These are phyloP conservation scores for Rhizodiscina lignyota DNA, from an alignment of 495 filamentous ascomycete species.

Conservation along the genomic window DNA sequence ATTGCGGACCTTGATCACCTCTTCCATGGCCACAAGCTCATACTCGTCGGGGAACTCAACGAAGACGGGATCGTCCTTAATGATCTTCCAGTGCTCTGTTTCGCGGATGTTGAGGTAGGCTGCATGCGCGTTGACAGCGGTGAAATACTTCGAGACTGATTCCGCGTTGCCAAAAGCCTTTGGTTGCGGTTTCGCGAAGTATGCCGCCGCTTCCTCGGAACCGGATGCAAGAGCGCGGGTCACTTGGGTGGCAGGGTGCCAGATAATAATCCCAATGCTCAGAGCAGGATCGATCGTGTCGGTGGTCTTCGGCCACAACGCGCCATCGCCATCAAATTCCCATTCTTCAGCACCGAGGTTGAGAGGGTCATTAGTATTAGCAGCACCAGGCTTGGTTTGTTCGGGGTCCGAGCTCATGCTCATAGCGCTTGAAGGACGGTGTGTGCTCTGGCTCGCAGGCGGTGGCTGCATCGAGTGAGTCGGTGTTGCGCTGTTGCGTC, in stretches of 20 bases:
- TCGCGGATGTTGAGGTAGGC: slow-evolving; percentile 17
- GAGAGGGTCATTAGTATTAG: slow-evolving; percentile 8
- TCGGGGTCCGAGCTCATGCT: slow-evolving; percentile 3
- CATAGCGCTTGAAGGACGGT: slow-evolving; percentile 1
- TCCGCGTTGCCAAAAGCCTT: slow-evolving; percentile 14
- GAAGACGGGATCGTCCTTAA: slow-evolving; percentile 21
- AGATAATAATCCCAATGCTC: slow-evolving; percentile 21
- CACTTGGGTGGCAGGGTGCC: slow-evolving; percentile 18
- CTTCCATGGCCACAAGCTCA: slow-evolving; percentile 10
- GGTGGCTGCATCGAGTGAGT: no score
- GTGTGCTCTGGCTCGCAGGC: background rate
- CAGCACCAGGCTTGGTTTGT: no score
- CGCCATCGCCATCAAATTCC: slow-evolving; percentile 19
- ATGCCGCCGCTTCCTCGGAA: slow-evolving; percentile 19
- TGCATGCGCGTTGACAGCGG: slow-evolving; percentile 13
- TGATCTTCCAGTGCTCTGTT: slow-evolving; percentile 17
- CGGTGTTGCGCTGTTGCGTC: no score
- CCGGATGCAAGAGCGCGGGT: slow-evolving; percentile 18
- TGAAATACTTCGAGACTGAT: slow-evolving; percentile 23
- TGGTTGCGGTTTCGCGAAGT: slow-evolving; percentile 12
- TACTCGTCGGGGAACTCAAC: slow-evolving; percentile 11
- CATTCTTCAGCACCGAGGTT: slow-evolving; percentile 12
- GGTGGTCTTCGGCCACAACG: slow-evolving; percentile 16
- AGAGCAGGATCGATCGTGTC: slow-evolving; percentile 19
- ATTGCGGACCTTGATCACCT: slow-evolving; percentile 14